Base-by-base conservation (phyloP, 2,329 filamentous ascomycete genomes). In the Xylariales sp. region DNA sequence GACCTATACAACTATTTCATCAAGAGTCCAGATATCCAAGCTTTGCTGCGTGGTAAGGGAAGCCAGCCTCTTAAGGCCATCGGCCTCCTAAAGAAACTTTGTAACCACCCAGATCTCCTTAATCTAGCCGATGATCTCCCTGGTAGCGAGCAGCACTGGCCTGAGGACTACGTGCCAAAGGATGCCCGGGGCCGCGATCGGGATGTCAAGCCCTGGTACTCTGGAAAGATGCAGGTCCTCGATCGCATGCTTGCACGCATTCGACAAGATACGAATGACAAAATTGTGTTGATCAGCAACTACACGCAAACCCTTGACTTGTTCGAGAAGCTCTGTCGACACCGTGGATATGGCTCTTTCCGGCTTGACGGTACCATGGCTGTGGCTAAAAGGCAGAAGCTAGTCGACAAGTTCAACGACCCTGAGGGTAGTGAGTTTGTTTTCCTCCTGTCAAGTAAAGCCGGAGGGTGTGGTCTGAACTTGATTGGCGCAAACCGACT, bases 231-330 rank as follows among this genome's bases (percentile, higher is more conserved):
- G 94, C 90, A 93, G 75, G 96, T 99, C 3, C 88, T 99, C n/a
- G 96, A 97, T 77, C 90, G 94, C 65, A 99, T 99, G 97, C 88
- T 99, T 57, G 93, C 94, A 41, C 91, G 95, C 34, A 99, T 99
- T 73, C 93, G 93, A 16, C 91, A 94, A 75, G 95, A 98, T 75
- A 98, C 96, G 0, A 97, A 97, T 75, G 96, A 99, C 86, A 99
- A 99, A 81, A 99, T 99, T 75, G 96, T 99, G 12, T 88, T 99
- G 65, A 99, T 99, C 80, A 97, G 93, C 80, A 99, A 99, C 78
- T 99, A 98, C 81, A 99, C 96, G 0, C 92, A 96, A 74, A 99
- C 96, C 0, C 87, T 99, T 3, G 96, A 99, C 79, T 86, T 99
- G 3, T 98, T 99, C 77, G 94, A 97, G 73, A 91, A 90, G 69